These are phyloP conservation scores for Raphanus sativus DNA, from an alignment of 345 rosid genomes.

Conservation along the genomic window DNA sequence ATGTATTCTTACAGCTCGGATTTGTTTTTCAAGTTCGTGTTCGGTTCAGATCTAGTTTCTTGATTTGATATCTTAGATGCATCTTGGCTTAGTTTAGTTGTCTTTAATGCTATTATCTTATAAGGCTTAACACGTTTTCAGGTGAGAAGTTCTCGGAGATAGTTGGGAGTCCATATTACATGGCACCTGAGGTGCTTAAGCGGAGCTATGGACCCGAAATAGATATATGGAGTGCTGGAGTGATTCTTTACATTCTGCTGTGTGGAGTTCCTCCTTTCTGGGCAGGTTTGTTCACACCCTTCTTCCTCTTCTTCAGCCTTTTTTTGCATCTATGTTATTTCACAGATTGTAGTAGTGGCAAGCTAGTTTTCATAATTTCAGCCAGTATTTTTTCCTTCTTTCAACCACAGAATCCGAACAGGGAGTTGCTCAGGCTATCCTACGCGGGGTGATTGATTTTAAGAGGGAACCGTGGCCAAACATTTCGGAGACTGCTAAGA, in stretches of 20 bases:
- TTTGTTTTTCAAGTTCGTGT: too few relatives aligned
- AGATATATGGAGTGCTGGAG: slow-evolving; percentile 99
- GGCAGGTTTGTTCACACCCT: slow-evolving; percentile 71
- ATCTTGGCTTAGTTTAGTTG: not conserved
- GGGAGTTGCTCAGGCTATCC: slow-evolving; percentile 99
- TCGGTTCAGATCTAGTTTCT: not conserved
- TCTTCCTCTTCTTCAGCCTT: too few relatives aligned
- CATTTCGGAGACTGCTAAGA: slow-evolving; percentile 89
- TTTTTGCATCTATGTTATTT: not conserved
- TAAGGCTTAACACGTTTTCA: slow-evolving; percentile 32
- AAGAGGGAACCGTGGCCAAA: slow-evolving; percentile 99
- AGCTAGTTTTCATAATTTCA: not conserved
- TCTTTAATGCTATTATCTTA: not conserved
- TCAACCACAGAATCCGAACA: slow-evolving; percentile 86
- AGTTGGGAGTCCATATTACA: slow-evolving; percentile 98
- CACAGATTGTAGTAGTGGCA: not conserved
- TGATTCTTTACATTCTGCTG: slow-evolving; percentile 85
- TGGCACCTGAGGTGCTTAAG: slow-evolving; percentile 99
- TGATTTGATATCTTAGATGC: not conserved
- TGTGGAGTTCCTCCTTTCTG: slow-evolving; percentile 99
- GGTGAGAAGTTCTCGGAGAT: slow-evolving; percentile 97
- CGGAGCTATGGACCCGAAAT: slow-evolving; percentile 95
- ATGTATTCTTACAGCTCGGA: too few relatives aligned
- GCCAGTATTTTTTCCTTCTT: not conserved
- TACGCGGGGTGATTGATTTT: slow-evolving; percentile 94